Conservation (phyloP, 2,329 filamentous ascomycete species). For the Verticillium nubilum region DNA sequence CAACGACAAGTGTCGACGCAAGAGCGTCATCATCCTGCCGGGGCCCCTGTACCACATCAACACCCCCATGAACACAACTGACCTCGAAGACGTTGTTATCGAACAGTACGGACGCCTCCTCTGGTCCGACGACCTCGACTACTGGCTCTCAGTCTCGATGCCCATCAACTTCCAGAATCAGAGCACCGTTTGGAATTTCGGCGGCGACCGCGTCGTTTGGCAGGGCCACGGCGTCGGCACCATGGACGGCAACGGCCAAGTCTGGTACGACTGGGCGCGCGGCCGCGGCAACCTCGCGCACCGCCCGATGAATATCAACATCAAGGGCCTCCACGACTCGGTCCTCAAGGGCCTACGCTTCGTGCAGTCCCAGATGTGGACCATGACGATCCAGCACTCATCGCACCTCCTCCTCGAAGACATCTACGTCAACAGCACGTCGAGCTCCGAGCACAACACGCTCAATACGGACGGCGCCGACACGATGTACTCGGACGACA, state of each 20-base stretch:
- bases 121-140: constrained; percentile 40
- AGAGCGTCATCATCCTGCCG: constrained; percentile 24
- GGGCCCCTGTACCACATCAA: constrained; percentile 27
- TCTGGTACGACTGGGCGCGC: constrained; percentile 50
- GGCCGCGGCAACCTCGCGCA: constrained; percentile 38
- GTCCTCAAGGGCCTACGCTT: constrained; percentile 42
- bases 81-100: constrained; percentile 32
- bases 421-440: constrained; percentile 48
- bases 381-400: constrained; percentile 46
- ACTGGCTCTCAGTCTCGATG: constrained; percentile 47
- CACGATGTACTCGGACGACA: constrained; percentile 46
- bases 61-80: constrained; percentile 26
- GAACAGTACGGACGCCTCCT: constrained; percentile 32
- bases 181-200: constrained; percentile 47
- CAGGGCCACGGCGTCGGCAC: constrained; percentile 46
- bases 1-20: constrained; percentile 20
- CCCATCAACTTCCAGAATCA: constrained; percentile 51
- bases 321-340: constrained; percentile 37
- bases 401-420: constrained; percentile 39
- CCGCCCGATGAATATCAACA: constrained; percentile 47
- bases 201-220: constrained; percentile 44
- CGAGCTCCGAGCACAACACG: constrained; percentile 21
- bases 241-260: constrained; percentile 54
- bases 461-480: constrained; percentile 40
- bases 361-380: constrained; percentile 57